Evolutionary conservation across 1,284 basidiomycete species (phyloP).

Genomic region (Ceraceosorus bombacis): DNA sequence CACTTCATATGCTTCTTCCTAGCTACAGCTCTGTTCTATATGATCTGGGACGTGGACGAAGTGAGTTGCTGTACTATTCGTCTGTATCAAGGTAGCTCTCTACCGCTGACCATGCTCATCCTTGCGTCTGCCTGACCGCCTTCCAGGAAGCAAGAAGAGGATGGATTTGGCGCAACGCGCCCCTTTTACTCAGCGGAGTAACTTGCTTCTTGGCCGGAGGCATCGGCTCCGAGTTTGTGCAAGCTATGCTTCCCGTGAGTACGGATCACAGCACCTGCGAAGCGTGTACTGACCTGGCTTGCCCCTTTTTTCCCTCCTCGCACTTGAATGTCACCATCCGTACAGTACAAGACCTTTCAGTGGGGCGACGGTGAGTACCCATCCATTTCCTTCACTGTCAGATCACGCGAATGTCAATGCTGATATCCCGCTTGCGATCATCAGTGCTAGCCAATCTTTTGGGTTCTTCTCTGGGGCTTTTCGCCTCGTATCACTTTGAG

Average conservation of each 20-base stretch:
- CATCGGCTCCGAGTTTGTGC: slow-evolving; percentile 75
- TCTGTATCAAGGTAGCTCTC: not conserved
- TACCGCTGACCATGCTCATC: not conserved
- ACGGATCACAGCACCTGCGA: not conserved
- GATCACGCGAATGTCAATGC: no score
- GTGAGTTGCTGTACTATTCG: slow-evolving; percentile 49
- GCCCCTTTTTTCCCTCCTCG: not conserved
- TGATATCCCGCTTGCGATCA: no score
- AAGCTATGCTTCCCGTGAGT: slow-evolving; percentile 64
- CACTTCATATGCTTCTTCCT: slow-evolving; percentile 73
- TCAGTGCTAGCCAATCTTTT: slow-evolving; percentile 66
- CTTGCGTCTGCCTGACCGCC: not conserved
- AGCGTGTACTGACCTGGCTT: not conserved
- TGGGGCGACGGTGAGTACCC: slow-evolving; percentile 55
- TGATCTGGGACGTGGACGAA: slow-evolving; percentile 80
- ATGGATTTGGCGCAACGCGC: slow-evolving; percentile 75
- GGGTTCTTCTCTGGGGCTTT: slow-evolving; percentile 66
- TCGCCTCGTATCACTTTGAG: slow-evolving; percentile 42
- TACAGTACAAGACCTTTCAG: slow-evolving; percentile 65
- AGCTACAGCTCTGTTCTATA: slow-evolving; percentile 71
- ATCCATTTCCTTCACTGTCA: no score
- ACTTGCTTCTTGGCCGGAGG: slow-evolving; percentile 56
- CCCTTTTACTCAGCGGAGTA: slow-evolving; percentile 61
- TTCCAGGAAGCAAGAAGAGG: slow-evolving; percentile 51
- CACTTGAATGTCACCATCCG: not conserved